These are phyloP conservation scores for Agaricus bisporus DNA, from an alignment of 768 basidiomycete genomes.

Conservation along the genomic window DNA sequence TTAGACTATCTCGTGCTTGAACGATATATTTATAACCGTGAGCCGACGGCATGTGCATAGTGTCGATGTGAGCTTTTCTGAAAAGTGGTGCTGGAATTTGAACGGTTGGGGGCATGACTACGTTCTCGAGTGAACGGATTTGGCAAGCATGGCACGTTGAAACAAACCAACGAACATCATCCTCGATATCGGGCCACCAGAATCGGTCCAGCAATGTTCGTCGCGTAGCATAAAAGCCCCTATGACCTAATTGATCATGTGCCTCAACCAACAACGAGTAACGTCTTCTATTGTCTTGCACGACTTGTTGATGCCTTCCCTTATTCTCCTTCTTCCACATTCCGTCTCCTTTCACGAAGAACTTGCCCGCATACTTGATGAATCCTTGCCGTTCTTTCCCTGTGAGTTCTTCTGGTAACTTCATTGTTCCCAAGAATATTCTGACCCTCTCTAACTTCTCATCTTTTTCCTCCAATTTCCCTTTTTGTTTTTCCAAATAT, in stretches of 20 bases:
- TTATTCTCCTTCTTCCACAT: conserved; percentile 18
- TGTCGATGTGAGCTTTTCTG: conserved; percentile 29
- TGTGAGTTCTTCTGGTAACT: no score
- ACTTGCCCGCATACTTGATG: background rate
- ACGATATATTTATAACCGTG: conserved; percentile 28
- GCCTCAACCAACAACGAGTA: conserved; percentile 17
- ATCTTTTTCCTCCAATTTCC: no score
- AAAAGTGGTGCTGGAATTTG: conserved; percentile 22
- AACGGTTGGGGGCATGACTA: conserved; percentile 20
- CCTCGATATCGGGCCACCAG: conserved; percentile 24
- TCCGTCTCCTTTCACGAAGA: conserved; percentile 4
- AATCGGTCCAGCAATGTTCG: conserved; percentile 18
- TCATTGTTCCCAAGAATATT: no score
- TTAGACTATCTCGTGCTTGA: conserved; percentile 28
- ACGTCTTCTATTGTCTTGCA: conserved; percentile 10
- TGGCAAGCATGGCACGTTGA: conserved; percentile 25
- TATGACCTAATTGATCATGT: conserved; percentile 21
- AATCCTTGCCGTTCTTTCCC: background rate
- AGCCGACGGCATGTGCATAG: conserved; percentile 32
- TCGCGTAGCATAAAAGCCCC: conserved; percentile 19
- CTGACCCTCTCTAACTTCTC: no score
- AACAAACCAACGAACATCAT: conserved; percentile 20
- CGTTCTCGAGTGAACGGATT: conserved; percentile 15
- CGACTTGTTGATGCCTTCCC: conserved; percentile 19
- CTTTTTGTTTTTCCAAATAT: no score